phyloP scores from a whole-genome alignment of 768 basidiomycete genomes.

The Lyophyllum decastes region DNA sequence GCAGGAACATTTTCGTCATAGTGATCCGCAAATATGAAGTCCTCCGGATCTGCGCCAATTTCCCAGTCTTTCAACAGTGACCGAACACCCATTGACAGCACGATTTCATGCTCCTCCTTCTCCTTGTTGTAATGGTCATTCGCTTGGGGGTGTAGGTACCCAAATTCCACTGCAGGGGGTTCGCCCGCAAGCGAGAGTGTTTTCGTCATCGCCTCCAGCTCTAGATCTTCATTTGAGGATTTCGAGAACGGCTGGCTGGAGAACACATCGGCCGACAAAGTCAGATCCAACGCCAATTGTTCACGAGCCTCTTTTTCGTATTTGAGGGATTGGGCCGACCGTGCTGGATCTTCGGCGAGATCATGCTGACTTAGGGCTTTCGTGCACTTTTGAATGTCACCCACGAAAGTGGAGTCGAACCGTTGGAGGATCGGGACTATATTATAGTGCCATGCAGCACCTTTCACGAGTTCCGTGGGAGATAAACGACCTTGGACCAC shows the following conservation, averaged over 20 bases:
- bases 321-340: constrained; percentile 39
- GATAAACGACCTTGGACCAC: constrained; percentile 50
- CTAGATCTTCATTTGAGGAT: constrained; percentile 24
- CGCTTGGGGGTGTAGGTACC: constrained; percentile 56
- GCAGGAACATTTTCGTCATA: constrained; percentile 39
- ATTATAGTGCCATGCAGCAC: constrained; percentile 56
- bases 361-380: constrained; percentile 46
- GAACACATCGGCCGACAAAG: constrained; percentile 58
- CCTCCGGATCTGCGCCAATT: constrained; percentile 48
- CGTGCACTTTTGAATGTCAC: constrained; percentile 32
- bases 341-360: constrained; percentile 36
- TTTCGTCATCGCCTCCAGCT: constrained; percentile 58
- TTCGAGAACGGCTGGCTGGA: constrained; percentile 43
- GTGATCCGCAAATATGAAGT: constrained; percentile 56
- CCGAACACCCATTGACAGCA: constrained; percentile 54
- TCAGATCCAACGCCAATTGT: constrained; percentile 64
- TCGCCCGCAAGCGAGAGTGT: constrained; percentile 58
- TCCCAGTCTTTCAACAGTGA: constrained; percentile 73
- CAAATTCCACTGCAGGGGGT: constrained; percentile 61
- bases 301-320: constrained; percentile 58
- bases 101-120: constrained; percentile 22
- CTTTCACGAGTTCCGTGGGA: constrained; percentile 32
- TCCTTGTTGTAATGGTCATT: constrained; percentile 29
- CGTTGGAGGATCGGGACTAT: constrained; percentile 46
- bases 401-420: constrained; percentile 38